Conservation (phyloP, 305 asterid genomes). For the Caryopteris hybrid region DNA sequence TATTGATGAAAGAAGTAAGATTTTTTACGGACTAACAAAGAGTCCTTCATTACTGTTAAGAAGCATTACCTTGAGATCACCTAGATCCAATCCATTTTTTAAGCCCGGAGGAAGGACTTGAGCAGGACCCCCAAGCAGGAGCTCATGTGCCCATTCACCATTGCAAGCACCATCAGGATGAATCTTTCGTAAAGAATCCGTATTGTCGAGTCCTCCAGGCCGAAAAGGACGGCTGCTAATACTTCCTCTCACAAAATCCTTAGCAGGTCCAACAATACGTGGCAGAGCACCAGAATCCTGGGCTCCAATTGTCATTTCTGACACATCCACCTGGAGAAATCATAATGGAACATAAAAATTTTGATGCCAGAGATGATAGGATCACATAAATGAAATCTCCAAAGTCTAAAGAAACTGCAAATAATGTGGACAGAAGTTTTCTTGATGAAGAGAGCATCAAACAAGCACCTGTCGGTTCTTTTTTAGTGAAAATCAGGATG, state of each 20-base stretch:
- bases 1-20: neutral
- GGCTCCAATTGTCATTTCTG: constrained; percentile 64
- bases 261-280: constrained; percentile 82
- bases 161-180: constrained; percentile 77
- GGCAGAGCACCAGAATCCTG: constrained; percentile 81
- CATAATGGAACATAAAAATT: constrained; percentile 7
- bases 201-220: constrained; percentile 80
- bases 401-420: constrained; percentile 1
- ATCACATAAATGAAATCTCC: constrained; percentile 1
- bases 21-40: neutral
- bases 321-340: constrained; percentile 61
- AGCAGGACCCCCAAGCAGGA: constrained; percentile 73
- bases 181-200: constrained; percentile 59
- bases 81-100: constrained; percentile 72
- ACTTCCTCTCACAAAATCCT: constrained; percentile 93
- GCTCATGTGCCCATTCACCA: constrained; percentile 83
- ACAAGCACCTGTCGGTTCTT: neutral
- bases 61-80: constrained; percentile 68
- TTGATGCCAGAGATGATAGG: constrained; percentile 8
- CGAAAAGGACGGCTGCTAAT: constrained; percentile 82
- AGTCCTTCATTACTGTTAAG: constrained; percentile 21
- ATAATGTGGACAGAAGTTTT: neutral
- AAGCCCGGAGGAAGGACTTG: constrained; percentile 72
- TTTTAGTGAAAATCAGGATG: constrained; percentile 1
- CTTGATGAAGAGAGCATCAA: neutral